phyloP scores from a whole-genome alignment of 2,329 filamentous ascomycete species.

The Raffaelea arxii region DNA sequence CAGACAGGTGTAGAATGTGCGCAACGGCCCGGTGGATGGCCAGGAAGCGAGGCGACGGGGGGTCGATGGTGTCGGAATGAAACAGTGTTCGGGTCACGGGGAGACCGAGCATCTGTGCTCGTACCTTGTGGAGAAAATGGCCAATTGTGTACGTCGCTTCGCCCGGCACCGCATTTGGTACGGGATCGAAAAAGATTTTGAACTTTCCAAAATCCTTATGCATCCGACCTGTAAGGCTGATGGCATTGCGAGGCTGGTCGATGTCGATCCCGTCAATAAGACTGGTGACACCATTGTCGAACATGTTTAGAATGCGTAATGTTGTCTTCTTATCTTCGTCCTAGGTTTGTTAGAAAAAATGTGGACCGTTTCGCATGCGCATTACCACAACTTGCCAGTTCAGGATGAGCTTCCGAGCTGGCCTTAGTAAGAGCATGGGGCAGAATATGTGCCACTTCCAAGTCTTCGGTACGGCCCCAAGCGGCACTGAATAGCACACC shows the following conservation, averaged over 20 bases:
- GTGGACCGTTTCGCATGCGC: too few species aligned
- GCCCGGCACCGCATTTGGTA: constrained; percentile 10
- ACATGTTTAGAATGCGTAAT: constrained; percentile 30
- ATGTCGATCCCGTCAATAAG: constrained; percentile 29
- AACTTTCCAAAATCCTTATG: constrained; percentile 23
- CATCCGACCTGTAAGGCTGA: constrained; percentile 19
- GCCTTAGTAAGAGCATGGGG: too few species aligned
- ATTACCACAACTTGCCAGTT: too few species aligned
- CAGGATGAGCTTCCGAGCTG: too few species aligned
- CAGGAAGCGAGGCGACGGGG: constrained; percentile 4
- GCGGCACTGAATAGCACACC: too few species aligned
- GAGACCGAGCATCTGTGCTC: not conserved
- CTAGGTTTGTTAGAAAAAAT: too few species aligned
- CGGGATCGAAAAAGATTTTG: constrained; percentile 19
- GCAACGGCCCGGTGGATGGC: constrained; percentile 5
- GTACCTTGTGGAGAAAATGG: constrained; percentile 11
- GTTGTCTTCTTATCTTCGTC: constrained; percentile 20
- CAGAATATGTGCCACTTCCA: too few species aligned
- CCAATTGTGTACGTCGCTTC: constrained; percentile 18
- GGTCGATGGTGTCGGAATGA: constrained; percentile 4
- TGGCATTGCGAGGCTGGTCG: constrained; percentile 28
- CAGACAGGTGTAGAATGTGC: constrained; percentile 4
- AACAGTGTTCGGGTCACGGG: constrained; percentile 4
- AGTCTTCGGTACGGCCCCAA: too few species aligned
- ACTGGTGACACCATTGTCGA: constrained; percentile 24